Base-by-base conservation (phyloP, 306 rosid genomes). In the Leucaena leucocephala region DNA sequence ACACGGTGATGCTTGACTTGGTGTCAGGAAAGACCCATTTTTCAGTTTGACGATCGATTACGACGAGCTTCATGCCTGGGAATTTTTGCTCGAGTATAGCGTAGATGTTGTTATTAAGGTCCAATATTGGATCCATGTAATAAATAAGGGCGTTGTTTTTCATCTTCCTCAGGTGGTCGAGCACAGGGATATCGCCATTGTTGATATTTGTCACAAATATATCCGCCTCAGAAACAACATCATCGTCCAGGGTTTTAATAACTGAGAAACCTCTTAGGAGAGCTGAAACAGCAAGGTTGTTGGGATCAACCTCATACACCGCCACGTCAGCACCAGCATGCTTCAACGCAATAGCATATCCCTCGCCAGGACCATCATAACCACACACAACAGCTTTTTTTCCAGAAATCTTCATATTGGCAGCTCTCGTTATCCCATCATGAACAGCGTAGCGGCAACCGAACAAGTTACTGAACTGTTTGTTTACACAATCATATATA, bases 361-460 rank as follows among this genome's bases (percentile, higher is more conserved):
- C 98, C 97, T 94, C 92, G 3, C 98, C 97, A 17, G 90, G 97
- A 88, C 92, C 98, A 81, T 97, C 98, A 2, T 90, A 94, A 0
- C 98, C 98, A 52, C 82, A 74, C 6, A 94, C 98, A 44, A 94
- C 93, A 1, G 88, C 93, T 2, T 90, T 97, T 87, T 94, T 94
- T 7, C 98, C 98, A 0, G 97, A 97, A 83, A 94, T 94, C 98
- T 92, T 92, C 40, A 94, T 90, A 83, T 94, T 97, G 1, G 98
- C 92, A 4, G 98, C 97, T 82, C 98, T 92, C 98, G 90, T 94
- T 87, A 94, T 68, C 63, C 97, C 98, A 78, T 92, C 98, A 0
- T 96, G 97, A 68, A 94, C 97, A 1, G 98, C 92, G 89, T 94
- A 97, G 73, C 98, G 97, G 91, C 98, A 94, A 9, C 98, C 98